Conservation (phyloP, 2,329 filamentous ascomycete genomes). For the Ophiocordyceps camponoti-saundersi region DNA sequence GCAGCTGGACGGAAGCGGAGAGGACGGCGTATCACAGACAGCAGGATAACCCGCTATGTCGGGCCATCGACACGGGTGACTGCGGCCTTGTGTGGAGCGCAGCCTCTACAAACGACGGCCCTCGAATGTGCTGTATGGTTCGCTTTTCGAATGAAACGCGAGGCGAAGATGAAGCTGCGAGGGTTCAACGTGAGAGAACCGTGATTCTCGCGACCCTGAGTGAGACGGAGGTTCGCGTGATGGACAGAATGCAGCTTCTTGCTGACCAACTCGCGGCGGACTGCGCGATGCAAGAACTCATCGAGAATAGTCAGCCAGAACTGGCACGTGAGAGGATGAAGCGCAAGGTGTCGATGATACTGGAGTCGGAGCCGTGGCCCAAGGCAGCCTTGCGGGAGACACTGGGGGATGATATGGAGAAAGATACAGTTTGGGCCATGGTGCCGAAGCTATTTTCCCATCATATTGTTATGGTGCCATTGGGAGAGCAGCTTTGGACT, state of each 20-base stretch:
- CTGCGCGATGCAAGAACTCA: slow-evolving; percentile 1
- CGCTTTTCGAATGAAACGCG: background rate
- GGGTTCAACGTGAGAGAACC: slow-evolving; percentile 1
- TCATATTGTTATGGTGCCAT: slow-evolving; percentile 1
- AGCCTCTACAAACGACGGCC: background rate
- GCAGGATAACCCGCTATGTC: slow-evolving; percentile 4
- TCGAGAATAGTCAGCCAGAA: background rate
- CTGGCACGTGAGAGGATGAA: slow-evolving; percentile 3
- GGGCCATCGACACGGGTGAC: slow-evolving; percentile 3
- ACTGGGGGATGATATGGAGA: slow-evolving; percentile 4
- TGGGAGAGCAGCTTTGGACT: slow-evolving; percentile 4
- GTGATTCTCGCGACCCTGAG: slow-evolving; percentile 2
- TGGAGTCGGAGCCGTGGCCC: slow-evolving; percentile 2
- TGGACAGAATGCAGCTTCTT: slow-evolving; percentile 1
- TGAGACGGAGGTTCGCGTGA: slow-evolving; percentile 2
- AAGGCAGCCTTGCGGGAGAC: slow-evolving; percentile 2
- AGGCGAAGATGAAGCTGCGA: too few relatives aligned
- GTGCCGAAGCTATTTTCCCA: slow-evolving; percentile 6
- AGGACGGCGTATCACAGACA: slow-evolving; percentile 3
- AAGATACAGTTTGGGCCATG: slow-evolving; percentile 5
- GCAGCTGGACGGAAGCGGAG: slow-evolving; percentile 5
- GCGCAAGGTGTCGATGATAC: slow-evolving; percentile 2
- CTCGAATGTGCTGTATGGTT: slow-evolving; percentile 2
- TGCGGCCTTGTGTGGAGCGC: slow-evolving; percentile 4
- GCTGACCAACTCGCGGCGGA: slow-evolving; percentile 2